Conservation (phyloP, 208 protist genomes). For the Leishmania mexicana region DNA sequence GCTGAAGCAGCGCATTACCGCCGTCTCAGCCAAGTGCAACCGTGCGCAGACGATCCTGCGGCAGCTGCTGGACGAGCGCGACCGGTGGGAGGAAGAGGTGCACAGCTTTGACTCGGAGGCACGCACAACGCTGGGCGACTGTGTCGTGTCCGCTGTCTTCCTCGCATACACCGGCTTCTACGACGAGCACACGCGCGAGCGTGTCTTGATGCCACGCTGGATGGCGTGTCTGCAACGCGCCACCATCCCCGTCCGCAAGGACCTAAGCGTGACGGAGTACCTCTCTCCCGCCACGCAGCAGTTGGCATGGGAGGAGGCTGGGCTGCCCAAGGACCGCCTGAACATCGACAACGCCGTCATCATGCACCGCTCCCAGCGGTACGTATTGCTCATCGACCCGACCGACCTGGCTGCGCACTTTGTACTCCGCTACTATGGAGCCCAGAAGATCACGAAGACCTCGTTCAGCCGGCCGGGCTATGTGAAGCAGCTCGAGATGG, state of each 20-base stretch:
- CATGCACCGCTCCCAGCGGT: constrained; percentile 93
- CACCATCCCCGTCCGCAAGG: constrained; percentile 69
- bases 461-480: constrained; percentile 97
- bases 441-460: constrained; percentile 91
- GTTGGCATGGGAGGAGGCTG: constrained; percentile 93
- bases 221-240: constrained; percentile 55
- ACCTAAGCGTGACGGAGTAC: constrained; percentile 90
- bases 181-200: constrained; percentile 93
- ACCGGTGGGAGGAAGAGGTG: constrained; percentile 94
- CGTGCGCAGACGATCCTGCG: constrained; percentile 92
- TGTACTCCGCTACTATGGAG: constrained; percentile 84
- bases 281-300: constrained; percentile 93
- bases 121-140: constrained; percentile 95
- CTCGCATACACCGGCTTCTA: constrained; percentile 99
- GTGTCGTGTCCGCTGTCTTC: constrained; percentile 95
- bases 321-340: constrained; percentile 96
- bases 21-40: constrained; percentile 89
- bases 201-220: constrained; percentile 91
- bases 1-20: constrained; percentile 90
- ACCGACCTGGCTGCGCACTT: constrained; percentile 96
- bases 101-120: constrained; percentile 87
- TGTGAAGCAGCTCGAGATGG: constrained; percentile 98
- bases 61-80: constrained; percentile 93
- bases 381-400: constrained; percentile 99
- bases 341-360: constrained; percentile 99